Conservation (phyloP, 1,139 yeast species). For the Lodderomyces metapsilosis region DNA sequence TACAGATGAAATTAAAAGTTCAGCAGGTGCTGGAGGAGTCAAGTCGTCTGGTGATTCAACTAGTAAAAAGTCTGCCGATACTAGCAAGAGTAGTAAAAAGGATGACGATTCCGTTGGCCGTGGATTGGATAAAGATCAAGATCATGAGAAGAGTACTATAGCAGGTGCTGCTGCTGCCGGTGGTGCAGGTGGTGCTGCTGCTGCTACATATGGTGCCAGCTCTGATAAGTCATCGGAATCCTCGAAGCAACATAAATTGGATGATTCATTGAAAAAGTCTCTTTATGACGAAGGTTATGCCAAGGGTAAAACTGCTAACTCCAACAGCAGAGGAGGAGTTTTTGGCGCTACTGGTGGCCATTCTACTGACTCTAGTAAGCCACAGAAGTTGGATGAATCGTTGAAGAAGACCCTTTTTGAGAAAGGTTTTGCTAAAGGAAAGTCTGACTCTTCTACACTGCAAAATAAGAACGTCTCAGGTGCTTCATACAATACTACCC, state of each 20-base stretch:
- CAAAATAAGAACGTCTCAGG: constrained; percentile 11
- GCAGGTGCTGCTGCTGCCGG: constrained; percentile 8
- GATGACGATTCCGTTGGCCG: not conserved
- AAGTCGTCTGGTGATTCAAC: constrained; percentile 1
- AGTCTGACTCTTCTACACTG: not conserved
- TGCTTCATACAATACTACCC: constrained; percentile 11
- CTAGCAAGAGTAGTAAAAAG: not conserved
- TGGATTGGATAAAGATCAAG: not conserved
- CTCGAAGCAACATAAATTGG: not conserved
- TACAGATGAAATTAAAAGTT: constrained; percentile 8
- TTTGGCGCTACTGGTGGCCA: no score
- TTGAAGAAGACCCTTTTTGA: constrained; percentile 8
- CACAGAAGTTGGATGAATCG: no score
- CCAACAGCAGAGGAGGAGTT: no score
- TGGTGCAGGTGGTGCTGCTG: constrained; percentile 7
- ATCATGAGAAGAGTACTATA: constrained; percentile 5
- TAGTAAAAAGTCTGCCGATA: not conserved
- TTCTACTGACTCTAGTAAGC: no score
- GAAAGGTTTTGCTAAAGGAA: constrained; percentile 13
- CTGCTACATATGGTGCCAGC: constrained; percentile 1
- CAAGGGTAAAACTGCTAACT: no score
- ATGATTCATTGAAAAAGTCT: not conserved
- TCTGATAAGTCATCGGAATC: not conserved
- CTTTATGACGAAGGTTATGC: not conserved
- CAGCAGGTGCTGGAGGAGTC: constrained; percentile 5